Evolutionary conservation across 1,139 yeast species (phyloP).

Genomic region (Arxiozyma telluris): DNA sequence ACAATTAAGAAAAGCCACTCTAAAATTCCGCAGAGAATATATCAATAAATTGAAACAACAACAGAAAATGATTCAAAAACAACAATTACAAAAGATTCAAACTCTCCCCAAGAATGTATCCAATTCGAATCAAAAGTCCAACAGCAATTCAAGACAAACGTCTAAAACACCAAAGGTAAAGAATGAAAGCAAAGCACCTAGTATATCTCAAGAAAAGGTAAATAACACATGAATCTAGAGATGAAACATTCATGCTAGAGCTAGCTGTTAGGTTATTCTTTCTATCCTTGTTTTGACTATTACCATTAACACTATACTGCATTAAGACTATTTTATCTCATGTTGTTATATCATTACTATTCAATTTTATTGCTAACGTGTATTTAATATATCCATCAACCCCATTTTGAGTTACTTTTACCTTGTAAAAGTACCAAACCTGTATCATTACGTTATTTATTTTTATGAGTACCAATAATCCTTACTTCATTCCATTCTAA

Average conservation of each 20-base stretch:
- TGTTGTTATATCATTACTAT: too few relatives aligned
- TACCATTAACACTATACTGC: too few relatives aligned
- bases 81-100: slow-evolving; percentile 8
- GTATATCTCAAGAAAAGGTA: background rate
- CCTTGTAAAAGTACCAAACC: background rate
- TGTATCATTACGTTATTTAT: background rate
- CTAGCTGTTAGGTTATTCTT: too few relatives aligned
- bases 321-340: too few relatives aligned
- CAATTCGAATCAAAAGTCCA: slow-evolving; percentile 1
- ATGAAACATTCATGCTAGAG: background rate
- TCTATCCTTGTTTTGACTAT: too few relatives aligned
- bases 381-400: too few relatives aligned
- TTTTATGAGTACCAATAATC: background rate
- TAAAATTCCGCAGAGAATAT: slow-evolving; percentile 45
- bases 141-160: background rate
- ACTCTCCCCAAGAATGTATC: slow-evolving; percentile 4
- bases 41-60: slow-evolving; percentile 35
- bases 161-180: slow-evolving; percentile 2
- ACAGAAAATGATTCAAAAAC: slow-evolving; percentile 28
- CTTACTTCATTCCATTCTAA: too few relatives aligned
- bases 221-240: background rate
- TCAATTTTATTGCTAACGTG: too few relatives aligned
- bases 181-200: slow-evolving; percentile 3
- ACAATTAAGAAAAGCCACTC: slow-evolving; percentile 41
- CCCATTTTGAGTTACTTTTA: background rate